A percentile compares a stretch with the other conserved stretches of the same genome.
phyloP scores from a whole-genome alignment of 2,329 filamentous ascomycete genomes.

The Trichoderma harzianum region DNA sequence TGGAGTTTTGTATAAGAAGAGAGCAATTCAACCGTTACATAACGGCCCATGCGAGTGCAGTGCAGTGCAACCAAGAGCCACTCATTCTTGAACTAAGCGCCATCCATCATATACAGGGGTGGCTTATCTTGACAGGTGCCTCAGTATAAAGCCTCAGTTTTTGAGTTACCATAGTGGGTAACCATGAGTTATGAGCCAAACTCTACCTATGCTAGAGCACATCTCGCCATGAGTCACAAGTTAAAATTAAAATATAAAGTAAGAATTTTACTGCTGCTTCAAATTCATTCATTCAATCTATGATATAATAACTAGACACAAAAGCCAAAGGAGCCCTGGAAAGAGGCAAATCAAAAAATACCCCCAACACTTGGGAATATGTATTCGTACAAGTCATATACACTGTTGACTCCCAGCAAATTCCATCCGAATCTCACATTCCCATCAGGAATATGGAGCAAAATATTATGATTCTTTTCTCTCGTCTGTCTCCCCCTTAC shows the following conservation, averaged over 20 bases:
- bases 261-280: background rate
- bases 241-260: background rate
- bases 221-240: background rate
- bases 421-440: background rate
- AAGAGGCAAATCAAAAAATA: background rate
- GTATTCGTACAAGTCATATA: constrained; percentile 18
- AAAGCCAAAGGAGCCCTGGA: background rate
- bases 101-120: background rate
- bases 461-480: background rate
- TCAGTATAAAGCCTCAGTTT: background rate
- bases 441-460: background rate
- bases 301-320: background rate
- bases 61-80: background rate
- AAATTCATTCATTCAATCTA: background rate
- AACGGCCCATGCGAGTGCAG: background rate
- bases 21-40: background rate
- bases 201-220: background rate
- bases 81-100: background rate
- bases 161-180: background rate
- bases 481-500: constrained; percentile 36
- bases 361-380: background rate
- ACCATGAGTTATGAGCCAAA: background rate
- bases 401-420: background rate
- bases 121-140: background rate
- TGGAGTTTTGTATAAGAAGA: background rate